Conservation (phyloP, 78 protist genomes). For the slime mould (Dictyostelium discoideum) region DNA sequence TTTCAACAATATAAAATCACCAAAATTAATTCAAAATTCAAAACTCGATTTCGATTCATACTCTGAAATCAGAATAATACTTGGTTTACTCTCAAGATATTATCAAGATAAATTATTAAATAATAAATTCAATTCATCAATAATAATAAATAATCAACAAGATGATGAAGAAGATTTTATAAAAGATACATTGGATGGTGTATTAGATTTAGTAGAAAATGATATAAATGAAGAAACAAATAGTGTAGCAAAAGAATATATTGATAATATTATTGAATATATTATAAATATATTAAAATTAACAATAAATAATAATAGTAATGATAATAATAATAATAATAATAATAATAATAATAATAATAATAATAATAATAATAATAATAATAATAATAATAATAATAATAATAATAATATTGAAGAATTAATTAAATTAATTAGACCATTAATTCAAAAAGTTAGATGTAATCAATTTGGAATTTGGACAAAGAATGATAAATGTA, state of each 20-base stretch:
- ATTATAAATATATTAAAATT: not conserved
- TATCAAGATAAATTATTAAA: constrained; percentile 19
- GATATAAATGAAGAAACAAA: constrained; percentile 14
- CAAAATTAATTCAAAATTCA: not conserved
- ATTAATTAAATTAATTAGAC: constrained; percentile 6
- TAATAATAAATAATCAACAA: not conserved
- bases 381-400: not conserved
- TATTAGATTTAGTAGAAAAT: constrained; percentile 53
- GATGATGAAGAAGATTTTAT: not conserved
- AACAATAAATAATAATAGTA: not conserved
- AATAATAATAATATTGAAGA: not conserved
- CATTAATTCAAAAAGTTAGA: constrained; percentile 38
- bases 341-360: not conserved
- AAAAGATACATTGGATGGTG: constrained; percentile 15
- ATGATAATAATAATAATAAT: not conserved
- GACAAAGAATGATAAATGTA: constrained; percentile 68
- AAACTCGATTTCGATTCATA: constrained; percentile 5
- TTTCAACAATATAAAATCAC: not conserved
- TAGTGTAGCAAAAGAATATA: constrained; percentile 18
- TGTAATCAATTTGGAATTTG: constrained; percentile 81
- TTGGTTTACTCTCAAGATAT: constrained; percentile 33
- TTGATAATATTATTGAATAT: not conserved
- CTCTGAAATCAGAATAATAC: constrained; percentile 49
- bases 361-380: not conserved
- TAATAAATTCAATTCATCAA: not conserved